These are phyloP conservation scores for Trichoderma koningii DNA, from an alignment of 2,329 filamentous ascomycete species.

Conservation along the genomic window DNA sequence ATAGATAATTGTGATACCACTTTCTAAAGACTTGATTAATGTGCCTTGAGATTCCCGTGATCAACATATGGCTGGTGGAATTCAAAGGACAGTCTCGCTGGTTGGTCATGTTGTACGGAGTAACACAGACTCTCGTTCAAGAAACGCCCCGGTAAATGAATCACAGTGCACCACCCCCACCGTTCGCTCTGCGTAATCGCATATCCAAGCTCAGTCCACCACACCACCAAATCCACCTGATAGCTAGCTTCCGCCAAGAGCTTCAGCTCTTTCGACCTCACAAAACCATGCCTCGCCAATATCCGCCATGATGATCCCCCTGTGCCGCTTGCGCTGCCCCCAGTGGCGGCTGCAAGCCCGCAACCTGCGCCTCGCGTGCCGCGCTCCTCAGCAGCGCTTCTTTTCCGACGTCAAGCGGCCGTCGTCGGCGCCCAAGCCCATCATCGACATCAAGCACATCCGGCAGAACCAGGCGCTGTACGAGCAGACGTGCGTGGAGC, in stretches of 20 bases:
- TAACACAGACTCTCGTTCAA: no score
- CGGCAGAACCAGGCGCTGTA: constrained; percentile 80
- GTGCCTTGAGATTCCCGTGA: background rate
- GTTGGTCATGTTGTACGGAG: no score
- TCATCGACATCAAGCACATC: constrained; percentile 85
- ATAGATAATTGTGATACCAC: background rate
- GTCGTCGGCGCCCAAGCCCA: constrained; percentile 74
- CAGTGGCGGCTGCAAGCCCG: constrained; percentile 23
- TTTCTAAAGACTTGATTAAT: background rate
- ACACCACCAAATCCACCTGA: constrained; percentile 17
- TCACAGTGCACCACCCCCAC: background rate
- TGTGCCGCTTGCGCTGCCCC: constrained; percentile 24
- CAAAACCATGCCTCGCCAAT: constrained; percentile 15
- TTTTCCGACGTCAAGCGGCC: constrained; percentile 50
- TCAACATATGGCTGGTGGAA: no score
- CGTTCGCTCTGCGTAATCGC: constrained; percentile 7
- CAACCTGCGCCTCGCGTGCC: background rate
- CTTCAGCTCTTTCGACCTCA: constrained; percentile 14
- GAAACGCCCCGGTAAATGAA: no score
- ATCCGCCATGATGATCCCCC: constrained; percentile 38
- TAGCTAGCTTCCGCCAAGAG: background rate
- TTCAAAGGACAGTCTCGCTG: no score
- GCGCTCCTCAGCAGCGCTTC: background rate
- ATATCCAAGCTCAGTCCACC: constrained; percentile 19
- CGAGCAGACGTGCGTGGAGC: constrained; percentile 77